phyloP scores from a whole-genome alignment of 108 stramenopile species.

The Bacterosira constricta region DNA sequence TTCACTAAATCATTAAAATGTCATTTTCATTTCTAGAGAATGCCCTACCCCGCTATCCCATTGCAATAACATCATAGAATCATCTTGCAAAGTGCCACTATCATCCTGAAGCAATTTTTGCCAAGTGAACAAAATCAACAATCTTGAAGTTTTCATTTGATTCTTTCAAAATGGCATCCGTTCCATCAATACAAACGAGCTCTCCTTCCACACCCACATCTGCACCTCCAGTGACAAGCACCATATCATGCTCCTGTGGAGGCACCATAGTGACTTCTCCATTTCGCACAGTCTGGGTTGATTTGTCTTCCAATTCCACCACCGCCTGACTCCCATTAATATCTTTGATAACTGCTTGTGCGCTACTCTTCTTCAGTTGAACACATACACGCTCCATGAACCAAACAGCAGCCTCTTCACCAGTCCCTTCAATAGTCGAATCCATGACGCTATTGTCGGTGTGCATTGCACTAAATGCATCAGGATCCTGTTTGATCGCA shows the following conservation, averaged over 20 bases:
- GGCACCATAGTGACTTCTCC: slow-evolving; percentile 75
- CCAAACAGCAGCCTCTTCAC: slow-evolving; percentile 84
- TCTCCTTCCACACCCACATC: slow-evolving; percentile 91
- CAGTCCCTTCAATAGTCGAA: slow-evolving; percentile 51
- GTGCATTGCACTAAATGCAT: slow-evolving; percentile 33
- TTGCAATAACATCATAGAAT: background rate
- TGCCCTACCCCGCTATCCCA: background rate
- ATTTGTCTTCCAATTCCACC: slow-evolving; percentile 79
- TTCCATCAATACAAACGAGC: slow-evolving; percentile 90
- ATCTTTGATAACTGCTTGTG: slow-evolving; percentile 81
- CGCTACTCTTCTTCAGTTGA: slow-evolving; percentile 62
- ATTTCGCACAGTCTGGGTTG: slow-evolving; percentile 59
- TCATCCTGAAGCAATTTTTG: slow-evolving; percentile 61
- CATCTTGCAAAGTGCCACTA: background rate
- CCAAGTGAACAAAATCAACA: slow-evolving; percentile 88
- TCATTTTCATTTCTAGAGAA: background rate
- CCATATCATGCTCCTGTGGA: slow-evolving; percentile 87
- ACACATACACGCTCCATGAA: slow-evolving; percentile 94
- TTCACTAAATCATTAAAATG: background rate
- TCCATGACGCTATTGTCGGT: slow-evolving; percentile 51
- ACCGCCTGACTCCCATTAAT: slow-evolving; percentile 74
- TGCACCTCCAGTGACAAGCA: slow-evolving; percentile 88
- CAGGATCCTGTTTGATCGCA: slow-evolving; percentile 40
- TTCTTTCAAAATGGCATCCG: slow-evolving; percentile 92
- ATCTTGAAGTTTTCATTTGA: slow-evolving; percentile 93